Evolutionary conservation across 257 asterid species (phyloP).

Genomic region (Striga asiatica): DNA sequence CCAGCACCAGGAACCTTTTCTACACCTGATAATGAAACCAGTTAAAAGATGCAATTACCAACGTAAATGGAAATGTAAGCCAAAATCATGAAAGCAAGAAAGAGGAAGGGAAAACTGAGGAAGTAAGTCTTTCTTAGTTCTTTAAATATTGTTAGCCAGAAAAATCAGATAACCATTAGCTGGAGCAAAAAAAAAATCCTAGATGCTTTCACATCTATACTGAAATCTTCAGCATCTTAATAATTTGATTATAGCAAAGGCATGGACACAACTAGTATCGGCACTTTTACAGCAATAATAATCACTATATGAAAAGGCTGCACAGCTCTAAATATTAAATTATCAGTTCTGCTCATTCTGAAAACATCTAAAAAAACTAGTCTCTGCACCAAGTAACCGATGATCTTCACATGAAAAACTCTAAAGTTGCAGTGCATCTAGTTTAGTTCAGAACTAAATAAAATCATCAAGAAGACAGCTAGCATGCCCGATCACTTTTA

Average conservation of each 20-base stretch:
- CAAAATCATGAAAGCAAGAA: background rate
- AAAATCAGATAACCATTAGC: background rate
- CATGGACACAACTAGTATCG: too few species aligned
- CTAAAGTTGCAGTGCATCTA: constrained; percentile 1
- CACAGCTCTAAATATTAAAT: background rate
- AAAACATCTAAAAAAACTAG: background rate
- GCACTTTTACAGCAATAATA: too few species aligned
- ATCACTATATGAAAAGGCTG: background rate
- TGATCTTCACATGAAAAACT: background rate
- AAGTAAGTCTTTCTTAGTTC: constrained; percentile 3
- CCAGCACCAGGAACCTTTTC: constrained; percentile 34
- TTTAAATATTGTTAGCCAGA: background rate
- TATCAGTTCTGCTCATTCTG: background rate
- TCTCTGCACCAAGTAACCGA: background rate
- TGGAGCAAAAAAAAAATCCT: too few species aligned
- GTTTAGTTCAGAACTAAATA: background rate
- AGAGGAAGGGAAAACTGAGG: constrained; percentile 5
- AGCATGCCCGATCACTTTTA: constrained; percentile 12
- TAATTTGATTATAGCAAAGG: background rate
- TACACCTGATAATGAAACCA: constrained; percentile 38
- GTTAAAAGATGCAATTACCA: constrained; percentile 11
- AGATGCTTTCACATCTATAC: too few species aligned
- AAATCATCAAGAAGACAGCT: constrained; percentile 1
- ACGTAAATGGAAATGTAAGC: background rate
- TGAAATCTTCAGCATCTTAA: background rate